Evolutionary conservation across 495 filamentous ascomycete species (phyloP), one percentile per base, ranked within the genome.

Genomic region (Penicillium malachiteum): DNA sequence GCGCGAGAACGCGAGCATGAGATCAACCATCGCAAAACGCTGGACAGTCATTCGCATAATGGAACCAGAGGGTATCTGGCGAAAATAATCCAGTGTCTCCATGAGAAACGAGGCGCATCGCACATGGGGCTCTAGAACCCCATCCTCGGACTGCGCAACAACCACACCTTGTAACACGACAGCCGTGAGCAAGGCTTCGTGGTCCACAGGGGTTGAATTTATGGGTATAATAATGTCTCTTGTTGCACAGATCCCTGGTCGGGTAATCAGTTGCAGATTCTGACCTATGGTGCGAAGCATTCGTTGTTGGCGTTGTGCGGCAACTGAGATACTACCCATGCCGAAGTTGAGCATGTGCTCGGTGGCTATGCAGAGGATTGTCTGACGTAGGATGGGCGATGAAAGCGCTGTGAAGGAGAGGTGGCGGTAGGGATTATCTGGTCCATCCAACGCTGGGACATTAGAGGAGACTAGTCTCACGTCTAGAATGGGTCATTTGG

Each of bases 301-400:
- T 50, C 59, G 54, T 37, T 64, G 63, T 32, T 68, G 65, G 39
- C 60, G 58, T 33, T 60, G 52, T 39, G 63, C 65, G 44, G 65
- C 65, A 9, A 52, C 54, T 26, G 64, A 57, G 12, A 68, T 51
- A 45, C 58, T 66, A 12, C 60, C 48, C 7, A 68, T 47, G 5
- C 60, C 63, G 26, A 68, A 68, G 42, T 68, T 68, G 7, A 68
- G 63, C 65, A 68, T 68, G 35, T 66, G 65, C 38, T 68, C 65
- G 34, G 63, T 64, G 7, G 65, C 64, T 49, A 68, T 68, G 54
- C 65, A 68, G 10, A 68, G 53, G 3, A 68, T 60, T 2, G 65
- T 68, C 18, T 68, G 60, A 21, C 60, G 60, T 1, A 68, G 40
- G 12, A 68, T 58, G 7, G 65, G 63, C 1, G 63, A 64, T 13